Conservation (phyloP, 176 grass and related monocot genomes). For the Puya raimondii region DNA sequence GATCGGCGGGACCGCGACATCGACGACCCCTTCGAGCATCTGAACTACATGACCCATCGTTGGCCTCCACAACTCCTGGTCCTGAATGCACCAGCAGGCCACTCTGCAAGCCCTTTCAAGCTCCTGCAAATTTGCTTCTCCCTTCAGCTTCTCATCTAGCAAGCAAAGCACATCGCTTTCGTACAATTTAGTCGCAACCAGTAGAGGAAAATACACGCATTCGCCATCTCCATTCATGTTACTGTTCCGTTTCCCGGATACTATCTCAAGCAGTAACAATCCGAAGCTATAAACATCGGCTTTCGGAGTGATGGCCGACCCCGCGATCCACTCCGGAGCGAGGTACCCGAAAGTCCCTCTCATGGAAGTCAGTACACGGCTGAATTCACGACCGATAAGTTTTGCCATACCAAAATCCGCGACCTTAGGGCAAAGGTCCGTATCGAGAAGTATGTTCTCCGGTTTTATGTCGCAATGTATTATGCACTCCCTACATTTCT, state of each 20-base stretch:
- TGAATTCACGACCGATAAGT: conserved; percentile 5
- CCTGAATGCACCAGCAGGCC: conserved; percentile 29
- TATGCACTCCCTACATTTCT: conserved; percentile 12
- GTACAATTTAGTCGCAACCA: conserved; percentile 24
- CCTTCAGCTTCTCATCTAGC: conserved; percentile 34
- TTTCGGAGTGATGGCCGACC: conserved; percentile 33
- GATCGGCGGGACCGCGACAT: conserved; percentile 27
- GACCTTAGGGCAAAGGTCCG: not conserved
- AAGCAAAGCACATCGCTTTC: conserved; percentile 32
- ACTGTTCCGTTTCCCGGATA: conserved; percentile 44
- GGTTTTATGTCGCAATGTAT: conserved; percentile 7
- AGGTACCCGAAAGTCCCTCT: conserved; percentile 54
- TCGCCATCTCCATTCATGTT: not conserved
- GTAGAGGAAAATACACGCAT: conserved; percentile 35
- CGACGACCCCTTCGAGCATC: conserved; percentile 38
- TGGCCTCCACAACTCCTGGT: conserved; percentile 23
- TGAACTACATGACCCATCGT: conserved; percentile 48
- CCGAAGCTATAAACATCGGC: conserved; percentile 52
- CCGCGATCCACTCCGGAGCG: conserved; percentile 45
- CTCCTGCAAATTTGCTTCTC: conserved; percentile 27
- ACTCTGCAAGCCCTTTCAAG: conserved; percentile 37
- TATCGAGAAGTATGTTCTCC: conserved; percentile 4
- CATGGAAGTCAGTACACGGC: conserved; percentile 36
- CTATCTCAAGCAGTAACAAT: conserved; percentile 37
- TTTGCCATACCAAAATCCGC: conserved; percentile 9